Evolutionary conservation across 192 early-diverging fungal genomes (phyloP).

Genomic region (Podila minutissima): DNA sequence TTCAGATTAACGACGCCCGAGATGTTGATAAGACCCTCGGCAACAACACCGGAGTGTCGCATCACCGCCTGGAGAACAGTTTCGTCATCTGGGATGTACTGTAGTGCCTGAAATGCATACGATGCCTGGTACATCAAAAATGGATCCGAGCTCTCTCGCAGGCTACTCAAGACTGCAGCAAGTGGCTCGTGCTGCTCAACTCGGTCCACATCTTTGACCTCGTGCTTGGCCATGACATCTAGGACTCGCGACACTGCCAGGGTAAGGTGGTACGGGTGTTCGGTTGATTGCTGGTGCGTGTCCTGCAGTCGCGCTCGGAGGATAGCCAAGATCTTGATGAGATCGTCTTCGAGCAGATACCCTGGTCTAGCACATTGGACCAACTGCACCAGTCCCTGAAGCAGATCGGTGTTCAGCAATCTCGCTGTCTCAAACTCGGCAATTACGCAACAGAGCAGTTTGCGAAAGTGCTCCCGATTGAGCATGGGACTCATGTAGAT

Average conservation of each 20-base stretch:
- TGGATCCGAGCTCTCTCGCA: neutral
- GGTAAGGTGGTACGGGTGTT: neutral
- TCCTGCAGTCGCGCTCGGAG: neutral
- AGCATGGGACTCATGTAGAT: no score
- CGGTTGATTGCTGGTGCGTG: neutral
- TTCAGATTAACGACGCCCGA: neutral
- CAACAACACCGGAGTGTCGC: neutral
- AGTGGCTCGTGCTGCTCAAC: neutral
- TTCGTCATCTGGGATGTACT: neutral
- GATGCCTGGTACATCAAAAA: neutral
- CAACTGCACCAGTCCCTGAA: neutral
- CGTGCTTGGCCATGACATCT: neutral
- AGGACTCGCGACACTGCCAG: neutral
- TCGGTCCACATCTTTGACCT: neutral
- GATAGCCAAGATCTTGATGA: neutral
- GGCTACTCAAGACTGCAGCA: neutral
- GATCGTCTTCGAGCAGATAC: neutral
- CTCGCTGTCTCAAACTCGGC: no score
- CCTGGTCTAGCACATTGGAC: neutral
- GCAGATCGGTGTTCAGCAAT: no score
- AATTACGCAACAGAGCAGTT: no score
- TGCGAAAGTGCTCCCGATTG: no score
- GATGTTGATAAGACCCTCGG: neutral
- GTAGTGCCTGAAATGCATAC: neutral
- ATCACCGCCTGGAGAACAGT: neutral